Percentiles rank a stretch among this genome's conserved stretches.
These are phyloP conservation scores for Gastrolobium villosum DNA, from an alignment of 306 rosid species.

Conservation along the genomic window DNA sequence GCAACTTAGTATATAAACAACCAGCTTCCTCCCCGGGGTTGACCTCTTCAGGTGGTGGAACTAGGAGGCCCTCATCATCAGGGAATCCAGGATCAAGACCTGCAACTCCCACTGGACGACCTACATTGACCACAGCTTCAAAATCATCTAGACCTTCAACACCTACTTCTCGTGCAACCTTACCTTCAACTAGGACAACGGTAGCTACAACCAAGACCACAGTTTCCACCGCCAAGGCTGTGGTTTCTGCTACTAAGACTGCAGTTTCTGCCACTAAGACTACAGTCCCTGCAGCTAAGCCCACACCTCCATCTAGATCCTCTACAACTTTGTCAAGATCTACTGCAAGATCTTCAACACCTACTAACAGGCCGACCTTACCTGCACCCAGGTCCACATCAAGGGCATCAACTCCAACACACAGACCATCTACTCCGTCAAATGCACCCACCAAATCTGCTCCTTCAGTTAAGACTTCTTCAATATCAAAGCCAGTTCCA, in stretches of 20 bases:
- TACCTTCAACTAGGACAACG: conserved; percentile 62
- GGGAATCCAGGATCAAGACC: conserved; percentile 91
- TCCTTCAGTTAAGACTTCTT: conserved; percentile 63
- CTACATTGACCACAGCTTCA: conserved; percentile 67
- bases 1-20: conserved; percentile 71
- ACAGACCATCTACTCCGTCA: conserved; percentile 79
- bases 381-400: conserved; percentile 76
- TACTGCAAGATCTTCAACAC: conserved; percentile 82
- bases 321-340: conserved; percentile 83
- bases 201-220: conserved; percentile 60
- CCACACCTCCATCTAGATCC: conserved; percentile 77
- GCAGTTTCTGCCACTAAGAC: conserved; percentile 47
- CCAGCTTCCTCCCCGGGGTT: conserved; percentile 74
- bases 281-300: conserved; percentile 60
- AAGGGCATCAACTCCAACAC: conserved; percentile 90
- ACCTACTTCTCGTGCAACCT: conserved; percentile 80
- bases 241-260: conserved; percentile 55
- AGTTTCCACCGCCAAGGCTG: conserved; percentile 62
- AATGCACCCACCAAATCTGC: conserved; percentile 58
- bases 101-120: conserved; percentile 86
- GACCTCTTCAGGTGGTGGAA: conserved; percentile 75
- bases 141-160: conserved; percentile 88
- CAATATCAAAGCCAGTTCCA: conserved; percentile 77
- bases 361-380: conserved; percentile 79
- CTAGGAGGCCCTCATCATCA: conserved; percentile 81